A percentile compares a stretch with the other conserved stretches of the same genome.
Evolutionary conservation across 164 flowering plant genomes (phyloP).

Genomic region (Sextonia rubra): DNA sequence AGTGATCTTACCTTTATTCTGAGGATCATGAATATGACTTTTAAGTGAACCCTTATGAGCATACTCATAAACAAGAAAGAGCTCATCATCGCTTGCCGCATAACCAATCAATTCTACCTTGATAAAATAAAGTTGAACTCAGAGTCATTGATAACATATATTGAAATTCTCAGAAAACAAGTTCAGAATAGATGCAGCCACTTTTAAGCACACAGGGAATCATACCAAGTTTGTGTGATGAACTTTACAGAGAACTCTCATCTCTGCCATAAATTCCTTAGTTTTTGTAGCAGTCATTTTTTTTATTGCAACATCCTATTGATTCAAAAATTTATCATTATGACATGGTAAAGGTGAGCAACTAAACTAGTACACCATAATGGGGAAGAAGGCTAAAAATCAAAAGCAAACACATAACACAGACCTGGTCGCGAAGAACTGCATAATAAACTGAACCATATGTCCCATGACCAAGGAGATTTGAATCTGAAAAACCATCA

Average conservation of each 20-base stretch:
- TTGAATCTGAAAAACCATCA: conserved; percentile 81
- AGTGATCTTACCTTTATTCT: conserved; percentile 55
- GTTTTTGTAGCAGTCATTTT: conserved; percentile 90
- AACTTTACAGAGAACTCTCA: conserved; percentile 90
- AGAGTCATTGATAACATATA: conserved; percentile 27
- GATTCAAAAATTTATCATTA: conserved; percentile 7
- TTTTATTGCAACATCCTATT: conserved; percentile 88
- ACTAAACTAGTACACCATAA: not conserved
- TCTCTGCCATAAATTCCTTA: conserved; percentile 77
- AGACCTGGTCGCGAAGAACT: conserved; percentile 72
- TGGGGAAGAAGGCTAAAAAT: not conserved
- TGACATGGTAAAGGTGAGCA: not conserved
- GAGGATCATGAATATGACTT: conserved; percentile 86
- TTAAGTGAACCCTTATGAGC: conserved; percentile 85
- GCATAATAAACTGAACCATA: conserved; percentile 91
- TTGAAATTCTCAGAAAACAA: not conserved
- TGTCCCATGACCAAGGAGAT: conserved; percentile 87
- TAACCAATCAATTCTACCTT: conserved; percentile 98
- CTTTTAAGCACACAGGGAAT: conserved; percentile 6
- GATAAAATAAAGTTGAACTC: conserved; percentile 42
- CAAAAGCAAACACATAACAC: conserved; percentile 5
- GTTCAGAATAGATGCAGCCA: not conserved
- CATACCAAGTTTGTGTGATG: conserved; percentile 93
- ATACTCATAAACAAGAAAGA: conserved; percentile 81
- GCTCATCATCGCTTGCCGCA: conserved; percentile 76